Evolutionary conservation across 352 stramenopile species (phyloP), one percentile per base, ranked within the genome.

Genomic region (Blastocystis hominis): DNA sequence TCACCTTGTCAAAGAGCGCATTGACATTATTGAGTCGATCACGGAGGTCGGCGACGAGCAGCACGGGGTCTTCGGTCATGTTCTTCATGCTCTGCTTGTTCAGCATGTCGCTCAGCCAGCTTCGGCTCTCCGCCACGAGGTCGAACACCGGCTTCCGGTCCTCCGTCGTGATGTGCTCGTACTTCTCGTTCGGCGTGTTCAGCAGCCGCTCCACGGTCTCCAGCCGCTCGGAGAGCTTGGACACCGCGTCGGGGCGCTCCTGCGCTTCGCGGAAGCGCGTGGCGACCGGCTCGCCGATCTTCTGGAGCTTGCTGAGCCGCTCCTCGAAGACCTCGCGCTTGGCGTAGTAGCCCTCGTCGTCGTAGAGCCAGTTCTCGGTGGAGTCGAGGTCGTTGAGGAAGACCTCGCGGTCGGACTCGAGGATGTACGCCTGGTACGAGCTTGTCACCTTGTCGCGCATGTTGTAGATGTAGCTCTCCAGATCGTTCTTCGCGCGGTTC

Each of bases 381-480:
- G 92, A 93, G 56, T 94, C 91, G 20, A 98, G 91, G 88, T 95
- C 91, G 10, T 92, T 90, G 61, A 95, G 92, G 62, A 98, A 94
- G 34, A 90, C 91, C 56, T 87, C 87, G 89, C 94, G 94, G 90
- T 98, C 96, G 62, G 92, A 90, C n/a, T 93, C 89, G 34, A 94
- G 95, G 75, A 94, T 93, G 90, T 95, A 97, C 34, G 91, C 90
- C 34, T 92, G 90, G 44, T 96, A 91, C 79, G 91, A 91, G 86
- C 94, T 93, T 88, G 91, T 90, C 78, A 98, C 90, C 86, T 97
- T 96, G 92, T 98, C 97, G 72, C 97, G 94, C 95, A 98, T 98
- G 89, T 96, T 93, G 91, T 99, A 99, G 89, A 99, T 96, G 90
- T 99, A 99, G 56, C 93, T 97, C 90, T 99, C 97, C 42, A 99